These are phyloP conservation scores for Spergularia bocconei DNA, from an alignment of 148 eudicot genomes.

Conservation along the genomic window DNA sequence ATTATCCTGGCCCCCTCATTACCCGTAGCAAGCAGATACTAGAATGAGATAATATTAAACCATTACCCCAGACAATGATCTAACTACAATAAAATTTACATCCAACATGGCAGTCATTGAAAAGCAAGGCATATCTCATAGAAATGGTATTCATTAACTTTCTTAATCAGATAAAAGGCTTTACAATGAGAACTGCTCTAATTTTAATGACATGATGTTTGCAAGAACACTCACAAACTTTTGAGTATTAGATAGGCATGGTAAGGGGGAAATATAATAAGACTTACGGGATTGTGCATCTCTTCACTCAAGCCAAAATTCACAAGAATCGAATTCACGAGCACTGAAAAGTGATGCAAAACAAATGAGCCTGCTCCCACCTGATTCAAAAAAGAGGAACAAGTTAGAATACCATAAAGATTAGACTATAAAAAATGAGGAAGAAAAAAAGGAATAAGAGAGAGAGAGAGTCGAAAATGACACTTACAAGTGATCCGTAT, in stretches of 20 bases:
- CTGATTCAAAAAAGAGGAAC: conserved; percentile 34
- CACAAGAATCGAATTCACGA: conserved; percentile 71
- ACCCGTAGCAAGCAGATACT: neutral
- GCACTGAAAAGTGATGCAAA: conserved; percentile 57
- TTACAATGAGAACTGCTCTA: neutral
- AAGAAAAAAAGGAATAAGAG: neutral
- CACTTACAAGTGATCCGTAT: conserved; percentile 74
- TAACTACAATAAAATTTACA: neutral
- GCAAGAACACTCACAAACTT: too few species aligned
- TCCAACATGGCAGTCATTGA: too few species aligned
- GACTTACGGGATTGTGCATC: conserved; percentile 89
- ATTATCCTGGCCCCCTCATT: neutral
- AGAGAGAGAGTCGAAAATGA: neutral
- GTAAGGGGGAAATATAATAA: neutral
- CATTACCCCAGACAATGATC: neutral
- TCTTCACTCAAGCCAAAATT: conserved; percentile 88
- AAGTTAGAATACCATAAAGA: neutral
- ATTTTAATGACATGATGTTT: too few species aligned
- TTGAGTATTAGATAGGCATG: too few species aligned
- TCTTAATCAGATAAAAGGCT: neutral
- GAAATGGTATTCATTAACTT: too few species aligned
- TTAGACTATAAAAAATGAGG: neutral
- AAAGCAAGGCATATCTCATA: too few species aligned
- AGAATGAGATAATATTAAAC: neutral
- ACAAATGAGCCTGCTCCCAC: conserved; percentile 82